Conservation (phyloP, 495 filamentous ascomycete genomes). For the Penicillium arizonense region DNA sequence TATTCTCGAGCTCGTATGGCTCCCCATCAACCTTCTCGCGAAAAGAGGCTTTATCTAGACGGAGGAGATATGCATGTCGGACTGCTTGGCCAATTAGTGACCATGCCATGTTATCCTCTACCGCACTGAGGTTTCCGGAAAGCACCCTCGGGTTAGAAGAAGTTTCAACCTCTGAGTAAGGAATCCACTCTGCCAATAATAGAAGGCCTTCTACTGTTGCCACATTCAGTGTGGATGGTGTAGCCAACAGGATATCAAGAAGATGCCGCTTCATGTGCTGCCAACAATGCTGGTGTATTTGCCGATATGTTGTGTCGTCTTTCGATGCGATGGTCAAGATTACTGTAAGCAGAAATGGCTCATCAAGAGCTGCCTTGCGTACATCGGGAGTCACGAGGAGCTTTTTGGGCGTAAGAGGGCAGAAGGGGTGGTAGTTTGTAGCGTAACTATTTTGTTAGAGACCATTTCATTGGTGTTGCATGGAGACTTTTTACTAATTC, state of each 20-base stretch:
- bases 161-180: neutral
- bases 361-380: neutral
- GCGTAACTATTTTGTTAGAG: neutral
- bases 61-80: constrained; percentile 4
- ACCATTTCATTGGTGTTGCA: neutral
- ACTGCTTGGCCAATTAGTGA: constrained; percentile 4
- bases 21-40: constrained; percentile 1
- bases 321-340: constrained; percentile 3
- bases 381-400: neutral
- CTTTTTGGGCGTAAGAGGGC: neutral
- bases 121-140: neutral
- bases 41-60: constrained; percentile 3
- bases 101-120: constrained; percentile 7
- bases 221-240: neutral
- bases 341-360: neutral
- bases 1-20: neutral
- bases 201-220: constrained; percentile 3
- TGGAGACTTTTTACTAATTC: neutral
- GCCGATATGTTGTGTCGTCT: neutral
- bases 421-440: constrained; percentile 3
- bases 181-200: constrained; percentile 4
- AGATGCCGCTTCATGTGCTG: neutral
- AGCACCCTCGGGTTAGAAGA: neutral
- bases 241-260: neutral
- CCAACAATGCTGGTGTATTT: constrained; percentile 5